phyloP scores from a whole-genome alignment of 2,329 filamentous ascomycete genomes.

The Sporothrix brunneoviolacea region DNA sequence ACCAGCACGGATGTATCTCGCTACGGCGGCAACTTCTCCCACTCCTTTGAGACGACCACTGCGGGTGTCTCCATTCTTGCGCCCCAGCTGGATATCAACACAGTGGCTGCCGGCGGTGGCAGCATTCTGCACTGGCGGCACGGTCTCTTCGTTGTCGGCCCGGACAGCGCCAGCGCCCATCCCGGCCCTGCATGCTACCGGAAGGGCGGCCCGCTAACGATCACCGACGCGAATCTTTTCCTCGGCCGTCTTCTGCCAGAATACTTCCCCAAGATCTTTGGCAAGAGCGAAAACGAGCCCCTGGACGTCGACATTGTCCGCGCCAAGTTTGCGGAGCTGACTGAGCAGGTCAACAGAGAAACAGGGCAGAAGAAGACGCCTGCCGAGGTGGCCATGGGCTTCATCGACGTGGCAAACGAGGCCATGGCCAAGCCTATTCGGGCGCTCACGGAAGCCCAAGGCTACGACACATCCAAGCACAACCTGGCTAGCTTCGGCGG shows the following conservation, averaged over 20 bases:
- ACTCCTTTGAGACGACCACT: slow-evolving; percentile 59
- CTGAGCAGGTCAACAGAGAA: slow-evolving; percentile 71
- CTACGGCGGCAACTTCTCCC: slow-evolving; percentile 51
- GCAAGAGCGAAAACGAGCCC: slow-evolving; percentile 58
- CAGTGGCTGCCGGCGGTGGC: slow-evolving; percentile 72
- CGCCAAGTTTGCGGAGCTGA: slow-evolving; percentile 77
- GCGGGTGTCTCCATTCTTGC: slow-evolving; percentile 87
- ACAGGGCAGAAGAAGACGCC: slow-evolving; percentile 47
- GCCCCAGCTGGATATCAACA: slow-evolving; percentile 89
- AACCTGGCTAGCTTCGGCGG: slow-evolving; percentile 88
- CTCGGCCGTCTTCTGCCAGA: slow-evolving; percentile 49
- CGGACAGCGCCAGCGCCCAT: slow-evolving; percentile 68
- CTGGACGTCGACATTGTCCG: slow-evolving; percentile 68
- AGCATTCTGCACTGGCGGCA: slow-evolving; percentile 64
- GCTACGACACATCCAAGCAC: slow-evolving; percentile 83
- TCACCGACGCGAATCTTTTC: slow-evolving; percentile 62
- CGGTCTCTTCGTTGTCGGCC: slow-evolving; percentile 77
- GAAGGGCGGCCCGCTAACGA: slow-evolving; percentile 38
- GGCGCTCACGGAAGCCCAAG: slow-evolving; percentile 86
- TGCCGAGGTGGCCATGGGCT: slow-evolving; percentile 55
- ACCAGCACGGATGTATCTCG: slow-evolving; percentile 36
- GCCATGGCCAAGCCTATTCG: slow-evolving; percentile 74
- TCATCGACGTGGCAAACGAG: slow-evolving; percentile 64
- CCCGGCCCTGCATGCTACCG: slow-evolving; percentile 62
- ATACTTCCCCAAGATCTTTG: slow-evolving; percentile 64